These are phyloP conservation scores for Rhipidocladum racemiflorum DNA, from an alignment of 176 grass and related monocot species.

Conservation along the genomic window DNA sequence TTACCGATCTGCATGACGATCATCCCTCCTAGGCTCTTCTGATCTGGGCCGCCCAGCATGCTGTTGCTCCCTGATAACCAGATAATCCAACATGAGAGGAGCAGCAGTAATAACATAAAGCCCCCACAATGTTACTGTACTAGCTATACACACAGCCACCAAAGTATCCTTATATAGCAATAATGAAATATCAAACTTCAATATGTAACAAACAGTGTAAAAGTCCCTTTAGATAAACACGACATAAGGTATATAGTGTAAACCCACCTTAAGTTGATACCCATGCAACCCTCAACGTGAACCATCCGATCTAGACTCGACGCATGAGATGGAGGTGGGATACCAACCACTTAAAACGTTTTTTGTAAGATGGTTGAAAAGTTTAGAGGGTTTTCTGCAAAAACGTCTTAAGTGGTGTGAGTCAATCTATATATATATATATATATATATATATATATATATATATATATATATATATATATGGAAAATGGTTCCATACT, in stretches of 20 bases:
- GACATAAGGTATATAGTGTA: not conserved
- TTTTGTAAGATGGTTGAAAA: too few species aligned
- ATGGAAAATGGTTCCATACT: too few species aligned
- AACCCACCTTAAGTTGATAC: too few species aligned
- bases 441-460: too few species aligned
- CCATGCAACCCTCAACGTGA: too few species aligned
- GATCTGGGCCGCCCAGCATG: slow-evolving; percentile 42
- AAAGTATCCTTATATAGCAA: not conserved
- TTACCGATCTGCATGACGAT: slow-evolving; percentile 53
- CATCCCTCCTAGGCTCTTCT: slow-evolving; percentile 64
- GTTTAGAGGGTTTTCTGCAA: too few species aligned
- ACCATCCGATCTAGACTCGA: too few species aligned
- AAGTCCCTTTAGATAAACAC: not conserved
- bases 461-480: too few species aligned
- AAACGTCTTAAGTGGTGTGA: too few species aligned
- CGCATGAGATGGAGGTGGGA: too few species aligned
- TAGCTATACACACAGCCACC: not conserved
- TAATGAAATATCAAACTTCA: not conserved
- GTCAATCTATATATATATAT: too few species aligned
- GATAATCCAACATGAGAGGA: not conserved
- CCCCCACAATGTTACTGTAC: not conserved
- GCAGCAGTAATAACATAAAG: not conserved
- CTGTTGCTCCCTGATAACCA: slow-evolving; percentile 53
- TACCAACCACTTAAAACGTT: too few species aligned
- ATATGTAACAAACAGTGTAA: not conserved